These are phyloP conservation scores for Hypoxylon trugodes DNA, from an alignment of 495 filamentous ascomycete genomes.

Conservation along the genomic window DNA sequence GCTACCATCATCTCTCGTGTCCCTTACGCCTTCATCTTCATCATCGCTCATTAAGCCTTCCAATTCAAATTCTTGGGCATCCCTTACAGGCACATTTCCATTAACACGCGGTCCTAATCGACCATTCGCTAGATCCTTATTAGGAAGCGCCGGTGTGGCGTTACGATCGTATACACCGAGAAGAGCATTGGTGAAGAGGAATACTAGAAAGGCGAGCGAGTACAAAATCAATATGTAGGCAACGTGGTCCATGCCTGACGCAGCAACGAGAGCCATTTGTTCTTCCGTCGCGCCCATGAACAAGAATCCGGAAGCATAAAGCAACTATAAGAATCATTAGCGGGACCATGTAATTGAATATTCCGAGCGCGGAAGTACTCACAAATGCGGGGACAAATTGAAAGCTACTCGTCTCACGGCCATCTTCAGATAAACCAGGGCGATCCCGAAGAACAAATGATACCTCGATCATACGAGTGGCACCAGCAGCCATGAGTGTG, in stretches of 20 bases:
- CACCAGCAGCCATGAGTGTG: constrained; percentile 89
- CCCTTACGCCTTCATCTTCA: constrained; percentile 60
- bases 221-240: constrained; percentile 91
- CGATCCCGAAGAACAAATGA: constrained; percentile 83
- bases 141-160: constrained; percentile 39
- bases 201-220: constrained; percentile 88
- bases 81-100: constrained; percentile 67
- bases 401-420: constrained; percentile 77
- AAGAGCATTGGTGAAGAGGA: constrained; percentile 87
- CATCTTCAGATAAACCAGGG: constrained; percentile 62
- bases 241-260: constrained; percentile 82
- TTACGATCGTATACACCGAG: constrained; percentile 79
- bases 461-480: constrained; percentile 88
- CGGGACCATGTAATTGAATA: background rate
- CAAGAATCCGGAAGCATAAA: constrained; percentile 92
- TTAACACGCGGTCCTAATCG: constrained; percentile 54
- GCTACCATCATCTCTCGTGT: constrained; percentile 41
- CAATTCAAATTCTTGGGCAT: constrained; percentile 91
- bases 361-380: constrained; percentile 47
- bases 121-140: constrained; percentile 44
- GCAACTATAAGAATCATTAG: constrained; percentile 63
- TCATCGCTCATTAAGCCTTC: constrained; percentile 90
- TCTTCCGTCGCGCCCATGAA: constrained; percentile 99
- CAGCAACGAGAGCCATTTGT: constrained; percentile 80
- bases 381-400: constrained; percentile 93